Evolutionary conservation across 805 yeast species (phyloP), one percentile per base, ranked within the genome.

Genomic region (Pichia paraexigua): DNA sequence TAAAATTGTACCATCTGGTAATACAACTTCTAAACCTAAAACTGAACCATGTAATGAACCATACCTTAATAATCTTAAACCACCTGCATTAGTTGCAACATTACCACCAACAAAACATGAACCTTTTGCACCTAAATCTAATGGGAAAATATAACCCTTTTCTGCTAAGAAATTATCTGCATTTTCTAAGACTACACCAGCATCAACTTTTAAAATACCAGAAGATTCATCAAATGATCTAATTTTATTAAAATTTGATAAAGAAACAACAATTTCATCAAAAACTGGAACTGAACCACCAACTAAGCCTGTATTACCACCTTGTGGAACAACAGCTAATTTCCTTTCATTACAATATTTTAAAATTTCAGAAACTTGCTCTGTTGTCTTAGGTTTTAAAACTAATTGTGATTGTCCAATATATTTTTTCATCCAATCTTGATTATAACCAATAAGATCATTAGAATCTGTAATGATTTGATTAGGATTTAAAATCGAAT

Each of bases 21-120:
- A 72, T n/a, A 91, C 97, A 15, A 82, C 96, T 70, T 91, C 97
- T 51, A 91, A 72, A 1, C 98, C 98, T 46, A 91, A 71, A 0
- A 91, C 96, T 22, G 89, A 73, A 5, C 98, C 98, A 63, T 92
- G 98, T 57, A 91, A 76, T 7, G 96, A 87, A 3, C 97, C 97
- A 65, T 89, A 91, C 59, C 96, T 77, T 55, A 91, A 70, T 47
- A 91, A 73, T 63, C 98, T 75, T 60, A 91, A 76, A 1, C 98
- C 98, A 63, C 98, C 98, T 6, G 98, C 98, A 65, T 92, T 92
- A 20, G 97, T 89, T 20, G 97, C 96, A 43, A 89, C 92, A 49
- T 83, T 87, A 57, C 97, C 98, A 59, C 97, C 97, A 55, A 92
- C 83, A 60, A 88, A 96, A 65, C 97, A 92, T 2, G 97, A 88